These are phyloP conservation scores for Cicer pinnatifidum DNA, from an alignment of 306 rosid species.

Conservation along the genomic window DNA sequence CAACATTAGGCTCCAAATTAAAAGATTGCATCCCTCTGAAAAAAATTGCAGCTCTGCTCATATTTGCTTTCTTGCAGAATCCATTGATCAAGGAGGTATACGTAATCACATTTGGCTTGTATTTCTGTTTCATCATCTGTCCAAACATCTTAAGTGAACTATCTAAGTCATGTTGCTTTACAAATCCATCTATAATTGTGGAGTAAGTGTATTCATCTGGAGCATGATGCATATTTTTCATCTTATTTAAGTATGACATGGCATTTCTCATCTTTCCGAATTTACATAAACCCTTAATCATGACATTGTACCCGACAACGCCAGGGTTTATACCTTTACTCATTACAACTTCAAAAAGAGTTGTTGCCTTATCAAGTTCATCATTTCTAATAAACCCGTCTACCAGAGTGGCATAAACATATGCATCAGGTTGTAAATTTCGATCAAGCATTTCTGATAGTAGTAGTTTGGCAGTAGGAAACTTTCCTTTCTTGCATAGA, in stretches of 20 bases:
- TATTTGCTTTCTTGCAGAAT: slow-evolving; percentile 60
- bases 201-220: slow-evolving; percentile 80
- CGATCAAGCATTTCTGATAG: no score
- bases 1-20: slow-evolving; percentile 29
- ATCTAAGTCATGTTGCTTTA: slow-evolving; percentile 63
- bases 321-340: slow-evolving; percentile 61
- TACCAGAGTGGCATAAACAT: no score
- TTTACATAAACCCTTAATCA: slow-evolving; percentile 84
- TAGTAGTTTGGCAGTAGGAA: no score
- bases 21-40: slow-evolving; percentile 47
- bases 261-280: slow-evolving; percentile 73
- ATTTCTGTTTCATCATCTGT: slow-evolving; percentile 62
- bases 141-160: slow-evolving; percentile 65
- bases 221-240: slow-evolving; percentile 50
- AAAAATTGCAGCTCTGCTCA: slow-evolving; percentile 55
- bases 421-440: no score
- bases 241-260: slow-evolving; percentile 53
- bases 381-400: no score
- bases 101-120: slow-evolving; percentile 73
- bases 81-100: slow-evolving; percentile 78
- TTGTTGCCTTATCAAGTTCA: slow-evolving; percentile 51
- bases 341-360: slow-evolving; percentile 54
- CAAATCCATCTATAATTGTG: slow-evolving; percentile 74
- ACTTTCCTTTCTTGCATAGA: slow-evolving; percentile 66
- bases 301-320: slow-evolving; percentile 75